Evolutionary conservation across 2,329 filamentous ascomycete genomes (phyloP).

Genomic region (Diaporthe citri): DNA sequence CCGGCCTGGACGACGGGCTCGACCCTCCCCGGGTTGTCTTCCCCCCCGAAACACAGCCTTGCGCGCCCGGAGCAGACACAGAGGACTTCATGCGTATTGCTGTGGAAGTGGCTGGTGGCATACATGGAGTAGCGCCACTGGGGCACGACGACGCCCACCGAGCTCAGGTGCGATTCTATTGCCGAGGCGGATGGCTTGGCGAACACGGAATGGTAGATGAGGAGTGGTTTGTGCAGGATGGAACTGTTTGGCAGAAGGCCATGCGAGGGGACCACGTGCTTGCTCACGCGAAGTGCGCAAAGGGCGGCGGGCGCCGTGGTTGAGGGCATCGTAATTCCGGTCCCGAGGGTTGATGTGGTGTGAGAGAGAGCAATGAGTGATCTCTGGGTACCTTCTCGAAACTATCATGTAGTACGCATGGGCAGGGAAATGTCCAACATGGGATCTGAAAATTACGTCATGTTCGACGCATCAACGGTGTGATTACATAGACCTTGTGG

Average conservation of each 20-base stretch:
- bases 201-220: constrained; percentile 76
- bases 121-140: constrained; percentile 81
- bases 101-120: constrained; percentile 74
- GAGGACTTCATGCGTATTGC: constrained; percentile 75
- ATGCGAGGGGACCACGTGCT: constrained; percentile 70
- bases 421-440: neutral
- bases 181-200: constrained; percentile 55
- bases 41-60: constrained; percentile 74
- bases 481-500: neutral
- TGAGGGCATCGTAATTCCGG: constrained; percentile 1
- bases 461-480: neutral
- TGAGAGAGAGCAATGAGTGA: too few species aligned
- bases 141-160: constrained; percentile 67
- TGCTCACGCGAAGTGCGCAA: constrained; percentile 66
- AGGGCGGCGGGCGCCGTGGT: constrained; percentile 51
- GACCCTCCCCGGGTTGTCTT: constrained; percentile 68
- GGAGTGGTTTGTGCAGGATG: constrained; percentile 71
- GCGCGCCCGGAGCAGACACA: constrained; percentile 70
- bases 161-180: constrained; percentile 68
- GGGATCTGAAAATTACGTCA: neutral
- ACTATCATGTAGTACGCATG: neutral
- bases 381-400: neutral
- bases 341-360: neutral
- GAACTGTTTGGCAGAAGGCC: constrained; percentile 73
- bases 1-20: constrained; percentile 67